Conservation (phyloP, 345 rosid genomes). For the Citrus inodora region DNA sequence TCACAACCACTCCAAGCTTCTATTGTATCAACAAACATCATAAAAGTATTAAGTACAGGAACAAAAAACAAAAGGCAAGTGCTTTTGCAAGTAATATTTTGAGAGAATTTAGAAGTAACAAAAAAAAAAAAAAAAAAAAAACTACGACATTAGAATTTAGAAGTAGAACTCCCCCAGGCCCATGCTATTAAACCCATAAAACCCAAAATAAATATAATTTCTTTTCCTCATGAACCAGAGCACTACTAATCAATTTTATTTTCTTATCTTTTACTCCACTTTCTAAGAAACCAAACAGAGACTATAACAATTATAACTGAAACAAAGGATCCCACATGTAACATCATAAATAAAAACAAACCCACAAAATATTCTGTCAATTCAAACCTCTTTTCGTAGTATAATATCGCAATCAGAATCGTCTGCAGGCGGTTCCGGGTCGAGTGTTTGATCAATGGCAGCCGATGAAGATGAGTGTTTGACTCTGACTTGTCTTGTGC, state of each 20-base stretch:
- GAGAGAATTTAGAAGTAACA: background rate
- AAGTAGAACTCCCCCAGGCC: background rate
- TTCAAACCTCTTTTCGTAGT: slow-evolving; percentile 41
- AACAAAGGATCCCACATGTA: background rate
- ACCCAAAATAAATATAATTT: background rate
- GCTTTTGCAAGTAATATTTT: no score
- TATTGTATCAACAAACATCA: slow-evolving; percentile 8
- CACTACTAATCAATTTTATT: background rate
- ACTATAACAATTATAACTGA: background rate
- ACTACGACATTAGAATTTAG: background rate
- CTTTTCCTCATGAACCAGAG: background rate
- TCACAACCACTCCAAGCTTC: slow-evolving; percentile 76
- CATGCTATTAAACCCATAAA: background rate
- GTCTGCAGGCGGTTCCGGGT: slow-evolving; percentile 15
- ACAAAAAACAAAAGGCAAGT: background rate
- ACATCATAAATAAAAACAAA: background rate
- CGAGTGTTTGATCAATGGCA: slow-evolving; percentile 20
- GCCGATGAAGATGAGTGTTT: slow-evolving; percentile 28
- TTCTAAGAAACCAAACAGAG: slow-evolving; percentile 1
- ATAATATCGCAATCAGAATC: slow-evolving; percentile 14
- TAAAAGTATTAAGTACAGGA: background rate
- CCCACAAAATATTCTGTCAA: background rate
- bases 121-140: no score
- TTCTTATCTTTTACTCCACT: background rate
- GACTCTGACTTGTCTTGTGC: slow-evolving; percentile 12